These are phyloP conservation scores for Trifolium subterraneum DNA, from an alignment of 306 rosid species.

Conservation along the genomic window DNA sequence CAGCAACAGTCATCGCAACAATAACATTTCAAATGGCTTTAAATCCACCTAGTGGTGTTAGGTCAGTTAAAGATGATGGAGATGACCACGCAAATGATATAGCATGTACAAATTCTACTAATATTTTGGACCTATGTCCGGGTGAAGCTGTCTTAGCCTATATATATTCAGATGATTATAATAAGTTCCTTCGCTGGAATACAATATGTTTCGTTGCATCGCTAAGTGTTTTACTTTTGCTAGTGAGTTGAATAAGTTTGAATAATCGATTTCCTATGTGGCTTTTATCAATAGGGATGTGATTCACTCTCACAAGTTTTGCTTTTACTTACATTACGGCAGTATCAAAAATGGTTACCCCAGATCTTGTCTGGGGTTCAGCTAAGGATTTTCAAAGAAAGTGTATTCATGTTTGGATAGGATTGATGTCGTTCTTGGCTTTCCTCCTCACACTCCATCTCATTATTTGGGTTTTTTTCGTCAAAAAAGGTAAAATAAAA, in stretches of 20 bases:
- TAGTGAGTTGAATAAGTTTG: constrained; percentile 34
- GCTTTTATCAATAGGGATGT: not conserved
- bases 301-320: not conserved
- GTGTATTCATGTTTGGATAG: too few species aligned
- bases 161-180: fast-evolving
- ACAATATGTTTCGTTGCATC: constrained; percentile 29
- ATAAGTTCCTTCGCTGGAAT: fast-evolving
- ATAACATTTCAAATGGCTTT: constrained; percentile 29
- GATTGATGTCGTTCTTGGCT: too few species aligned
- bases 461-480: too few species aligned
- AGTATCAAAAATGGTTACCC: not conserved
- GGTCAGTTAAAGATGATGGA: too few species aligned
- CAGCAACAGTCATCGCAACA: not conserved
- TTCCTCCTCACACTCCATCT: too few species aligned
- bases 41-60: constrained; percentile 14
- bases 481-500: too few species aligned
- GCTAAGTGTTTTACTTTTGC: not conserved
- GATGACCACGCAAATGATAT: too few species aligned
- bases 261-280: not conserved
- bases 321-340: not conserved
- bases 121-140: not conserved
- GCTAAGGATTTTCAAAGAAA: not conserved
- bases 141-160: constrained; percentile 3
- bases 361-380: not conserved
- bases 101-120: too few species aligned